These are phyloP conservation scores for Entamoeba moshkovskii DNA, from an alignment of 208 protist species.

Conservation along the genomic window DNA sequence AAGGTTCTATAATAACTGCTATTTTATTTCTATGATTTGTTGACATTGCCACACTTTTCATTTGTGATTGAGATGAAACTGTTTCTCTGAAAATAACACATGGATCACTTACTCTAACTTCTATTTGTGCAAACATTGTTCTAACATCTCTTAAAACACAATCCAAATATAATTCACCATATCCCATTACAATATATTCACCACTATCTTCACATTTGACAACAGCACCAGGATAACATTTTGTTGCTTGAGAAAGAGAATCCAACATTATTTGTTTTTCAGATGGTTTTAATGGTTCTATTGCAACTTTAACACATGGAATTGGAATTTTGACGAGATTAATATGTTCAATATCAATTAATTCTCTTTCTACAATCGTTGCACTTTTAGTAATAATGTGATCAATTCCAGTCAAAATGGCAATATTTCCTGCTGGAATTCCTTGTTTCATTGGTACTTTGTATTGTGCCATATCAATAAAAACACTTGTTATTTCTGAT, in stretches of 20 bases:
- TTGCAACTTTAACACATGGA: constrained; percentile 67
- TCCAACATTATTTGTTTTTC: constrained; percentile 75
- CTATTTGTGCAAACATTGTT: constrained; percentile 56
- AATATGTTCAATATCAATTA: constrained; percentile 41
- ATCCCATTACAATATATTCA: constrained; percentile 83
- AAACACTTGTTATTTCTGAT: background rate
- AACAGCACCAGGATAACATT: constrained; percentile 47
- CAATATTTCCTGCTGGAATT: constrained; percentile 54
- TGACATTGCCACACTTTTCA: constrained; percentile 65
- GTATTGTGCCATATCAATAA: constrained; percentile 36
- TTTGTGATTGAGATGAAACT: constrained; percentile 65
- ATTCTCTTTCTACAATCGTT: constrained; percentile 37
- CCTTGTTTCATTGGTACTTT: constrained; percentile 41
- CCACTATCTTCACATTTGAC: constrained; percentile 70
- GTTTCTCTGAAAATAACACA: constrained; percentile 87
- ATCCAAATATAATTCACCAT: constrained; percentile 95
- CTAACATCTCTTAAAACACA: constrained; percentile 85
- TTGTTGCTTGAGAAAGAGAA: constrained; percentile 66
- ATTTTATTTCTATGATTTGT: constrained; percentile 66
- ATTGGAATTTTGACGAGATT: constrained; percentile 46
- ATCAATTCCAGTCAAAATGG: constrained; percentile 66
- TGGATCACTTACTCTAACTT: constrained; percentile 77
- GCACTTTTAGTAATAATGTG: constrained; percentile 58
- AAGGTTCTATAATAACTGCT: constrained; percentile 66
- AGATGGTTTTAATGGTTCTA: constrained; percentile 80